A percentile compares a stretch with the other conserved stretches of the same genome.
Evolutionary conservation across 2,329 filamentous ascomycete genomes (phyloP).

Genomic region (Saccharata proteae): DNA sequence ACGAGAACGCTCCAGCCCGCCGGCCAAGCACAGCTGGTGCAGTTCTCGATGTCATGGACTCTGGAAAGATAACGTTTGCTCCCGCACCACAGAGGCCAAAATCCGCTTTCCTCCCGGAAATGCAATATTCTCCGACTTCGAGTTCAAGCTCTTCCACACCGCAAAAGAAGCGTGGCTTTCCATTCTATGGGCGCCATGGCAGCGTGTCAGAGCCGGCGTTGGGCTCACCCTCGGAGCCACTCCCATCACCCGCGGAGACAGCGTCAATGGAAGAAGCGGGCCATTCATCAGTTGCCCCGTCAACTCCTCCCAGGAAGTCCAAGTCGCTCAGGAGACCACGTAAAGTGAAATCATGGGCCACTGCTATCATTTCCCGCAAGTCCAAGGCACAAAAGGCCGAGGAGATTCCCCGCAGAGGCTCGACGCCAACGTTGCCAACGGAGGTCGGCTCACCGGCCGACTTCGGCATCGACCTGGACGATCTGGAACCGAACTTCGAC

Average conservation of each 20-base stretch:
- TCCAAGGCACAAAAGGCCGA: slow-evolving; percentile 38
- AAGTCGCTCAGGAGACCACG: slow-evolving; percentile 35
- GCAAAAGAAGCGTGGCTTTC: slow-evolving; percentile 25
- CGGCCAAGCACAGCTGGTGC: slow-evolving; percentile 63
- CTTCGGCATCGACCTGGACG: slow-evolving; percentile 21
- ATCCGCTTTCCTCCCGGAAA: slow-evolving; percentile 20
- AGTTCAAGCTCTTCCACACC: slow-evolving; percentile 12
- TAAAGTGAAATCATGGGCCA: slow-evolving; percentile 65
- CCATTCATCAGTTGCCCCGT: too few relatives aligned
- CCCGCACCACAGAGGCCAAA: slow-evolving; percentile 26
- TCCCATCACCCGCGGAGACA: neutral
- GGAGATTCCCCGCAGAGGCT: slow-evolving; percentile 10
- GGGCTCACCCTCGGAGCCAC: slow-evolving; percentile 4
- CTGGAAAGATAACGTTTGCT: slow-evolving; percentile 13
- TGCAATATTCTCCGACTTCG: slow-evolving; percentile 11
- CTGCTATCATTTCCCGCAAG: slow-evolving; percentile 53
- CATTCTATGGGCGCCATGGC: slow-evolving; percentile 39
- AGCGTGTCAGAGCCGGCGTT: slow-evolving; percentile 15
- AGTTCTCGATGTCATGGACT: slow-evolving; percentile 41
- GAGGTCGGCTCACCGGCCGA: slow-evolving; percentile 12
- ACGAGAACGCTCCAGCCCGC: slow-evolving; percentile 27
- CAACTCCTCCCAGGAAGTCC: slow-evolving; percentile 6
- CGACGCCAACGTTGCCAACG: slow-evolving; percentile 16
- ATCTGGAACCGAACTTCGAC: slow-evolving; percentile 29
- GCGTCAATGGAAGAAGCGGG: too few relatives aligned